These are phyloP conservation scores for Cladophialophora yegresii DNA, from an alignment of 2,329 filamentous ascomycete genomes.

Conservation along the genomic window DNA sequence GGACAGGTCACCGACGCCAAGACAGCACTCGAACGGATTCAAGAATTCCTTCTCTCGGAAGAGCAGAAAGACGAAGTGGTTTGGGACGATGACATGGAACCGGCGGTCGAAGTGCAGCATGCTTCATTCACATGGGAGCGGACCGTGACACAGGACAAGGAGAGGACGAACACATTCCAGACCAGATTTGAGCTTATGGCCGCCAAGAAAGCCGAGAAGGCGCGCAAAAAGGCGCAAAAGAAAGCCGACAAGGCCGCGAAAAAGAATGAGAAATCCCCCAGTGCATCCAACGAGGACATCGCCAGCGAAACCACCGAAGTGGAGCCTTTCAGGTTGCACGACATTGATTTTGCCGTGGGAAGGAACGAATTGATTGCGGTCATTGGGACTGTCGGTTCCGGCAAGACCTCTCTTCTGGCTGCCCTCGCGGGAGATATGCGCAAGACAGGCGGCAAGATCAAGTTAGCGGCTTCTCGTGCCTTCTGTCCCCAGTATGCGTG, in stretches of 20 bases:
- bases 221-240: conserved; percentile 48
- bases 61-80: conserved; percentile 74
- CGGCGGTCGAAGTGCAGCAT: conserved; percentile 66
- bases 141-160: conserved; percentile 37
- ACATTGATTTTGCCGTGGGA: conserved; percentile 48
- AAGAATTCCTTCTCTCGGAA: conserved; percentile 84
- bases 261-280: conserved; percentile 39
- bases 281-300: conserved; percentile 34
- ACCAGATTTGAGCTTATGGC: conserved; percentile 43
- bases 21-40: conserved; percentile 78
- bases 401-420: conserved; percentile 85
- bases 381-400: conserved; percentile 86
- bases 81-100: conserved; percentile 55
- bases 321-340: conserved; percentile 47
- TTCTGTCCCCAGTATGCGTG: conserved; percentile 97
- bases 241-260: conserved; percentile 39
- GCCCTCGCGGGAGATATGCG: conserved; percentile 94
- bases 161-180: conserved; percentile 34
- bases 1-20: conserved; percentile 88
- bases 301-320: conserved; percentile 34
- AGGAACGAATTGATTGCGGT: conserved; percentile 63
- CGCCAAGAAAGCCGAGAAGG: conserved; percentile 51
- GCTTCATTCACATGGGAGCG: conserved; percentile 88
- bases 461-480: conserved; percentile 75
- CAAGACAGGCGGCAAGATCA: conserved; percentile 71